Percentiles rank a stretch among this genome's conserved stretches.
Evolutionary conservation across 768 basidiomycete genomes (phyloP).

Genomic region (Leucosporidium yakuticum): DNA sequence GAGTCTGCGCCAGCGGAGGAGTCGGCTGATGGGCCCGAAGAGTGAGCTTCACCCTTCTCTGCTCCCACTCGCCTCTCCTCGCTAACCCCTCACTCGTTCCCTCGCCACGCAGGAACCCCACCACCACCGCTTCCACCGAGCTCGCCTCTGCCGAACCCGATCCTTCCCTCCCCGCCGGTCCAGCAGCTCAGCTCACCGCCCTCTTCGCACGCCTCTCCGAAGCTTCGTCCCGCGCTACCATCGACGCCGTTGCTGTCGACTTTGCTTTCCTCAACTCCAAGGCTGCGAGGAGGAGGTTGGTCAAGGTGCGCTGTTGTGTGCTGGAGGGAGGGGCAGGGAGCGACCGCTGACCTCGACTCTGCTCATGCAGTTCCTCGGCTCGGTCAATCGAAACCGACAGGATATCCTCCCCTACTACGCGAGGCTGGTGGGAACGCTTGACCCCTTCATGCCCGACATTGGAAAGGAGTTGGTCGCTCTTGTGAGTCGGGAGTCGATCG

Average conservation of each 20-base stretch:
- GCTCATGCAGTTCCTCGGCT: slow-evolving; percentile 60
- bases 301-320: slow-evolving; percentile 55
- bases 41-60: slow-evolving; percentile 46
- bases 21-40: slow-evolving; percentile 61
- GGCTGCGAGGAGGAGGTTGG: slow-evolving; percentile 81
- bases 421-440: slow-evolving; percentile 77
- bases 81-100: not conserved
- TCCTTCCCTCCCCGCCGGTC: slow-evolving; percentile 71
- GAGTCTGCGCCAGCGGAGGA: slow-evolving; percentile 18
- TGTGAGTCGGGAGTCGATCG: slow-evolving; percentile 51
- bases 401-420: slow-evolving; percentile 93
- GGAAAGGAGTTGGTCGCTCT: slow-evolving; percentile 71
- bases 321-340: slow-evolving; percentile 6
- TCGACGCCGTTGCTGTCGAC: slow-evolving; percentile 91
- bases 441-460: slow-evolving; percentile 88
- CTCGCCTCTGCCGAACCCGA: slow-evolving; percentile 32
- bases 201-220: slow-evolving; percentile 86
- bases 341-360: slow-evolving; percentile 2
- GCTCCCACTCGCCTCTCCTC: not conserved
- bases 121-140: slow-evolving; percentile 1
- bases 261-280: slow-evolving; percentile 97
- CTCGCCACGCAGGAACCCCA: slow-evolving; percentile 9
- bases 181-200: slow-evolving; percentile 84
- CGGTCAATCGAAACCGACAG: slow-evolving; percentile 76
- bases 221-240: slow-evolving; percentile 78